These are phyloP conservation scores for Phytophthora vignae DNA, from an alignment of 352 stramenopile genomes.

Conservation along the genomic window DNA sequence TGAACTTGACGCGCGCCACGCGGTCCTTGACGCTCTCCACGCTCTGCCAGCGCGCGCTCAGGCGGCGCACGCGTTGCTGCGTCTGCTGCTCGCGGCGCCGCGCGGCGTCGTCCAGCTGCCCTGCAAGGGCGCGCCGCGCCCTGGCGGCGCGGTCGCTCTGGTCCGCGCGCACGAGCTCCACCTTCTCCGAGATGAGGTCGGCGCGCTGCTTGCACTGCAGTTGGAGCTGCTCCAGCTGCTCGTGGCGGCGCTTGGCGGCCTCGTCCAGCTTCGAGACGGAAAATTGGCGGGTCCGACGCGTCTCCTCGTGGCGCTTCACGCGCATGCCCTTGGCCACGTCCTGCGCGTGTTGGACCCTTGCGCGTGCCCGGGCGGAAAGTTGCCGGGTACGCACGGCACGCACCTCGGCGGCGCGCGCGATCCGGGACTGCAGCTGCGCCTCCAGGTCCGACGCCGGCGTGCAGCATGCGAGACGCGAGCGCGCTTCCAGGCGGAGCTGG, in stretches of 20 bases:
- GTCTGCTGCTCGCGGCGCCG: slow-evolving; percentile 60
- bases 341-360: slow-evolving; percentile 64
- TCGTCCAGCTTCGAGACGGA: slow-evolving; percentile 57
- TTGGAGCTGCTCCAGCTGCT: slow-evolving; percentile 51
- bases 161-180: slow-evolving; percentile 58
- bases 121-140: slow-evolving; percentile 46
- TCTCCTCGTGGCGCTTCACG: slow-evolving; percentile 56
- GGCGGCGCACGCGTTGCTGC: slow-evolving; percentile 55
- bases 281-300: slow-evolving; percentile 40
- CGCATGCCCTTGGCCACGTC: slow-evolving; percentile 62
- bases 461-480: slow-evolving; percentile 40
- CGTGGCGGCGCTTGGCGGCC: slow-evolving; percentile 54
- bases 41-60: slow-evolving; percentile 71
- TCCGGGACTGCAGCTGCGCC: slow-evolving; percentile 50
- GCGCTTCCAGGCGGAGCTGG: slow-evolving; percentile 72
- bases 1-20: slow-evolving; percentile 68
- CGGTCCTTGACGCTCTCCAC: slow-evolving; percentile 74
- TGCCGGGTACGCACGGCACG: slow-evolving; percentile 52
- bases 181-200: slow-evolving; percentile 55
- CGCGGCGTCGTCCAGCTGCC: slow-evolving; percentile 59
- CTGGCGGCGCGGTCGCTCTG: slow-evolving; percentile 50
- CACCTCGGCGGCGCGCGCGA: slow-evolving; percentile 60
- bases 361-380: slow-evolving; percentile 48
- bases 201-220: slow-evolving; percentile 56
- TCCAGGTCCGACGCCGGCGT: slow-evolving; percentile 28